Percentiles rank a stretch among this genome's conserved stretches.
Evolutionary conservation across 768 basidiomycete species (phyloP).

Genomic region (Thelephora ganbajun): DNA sequence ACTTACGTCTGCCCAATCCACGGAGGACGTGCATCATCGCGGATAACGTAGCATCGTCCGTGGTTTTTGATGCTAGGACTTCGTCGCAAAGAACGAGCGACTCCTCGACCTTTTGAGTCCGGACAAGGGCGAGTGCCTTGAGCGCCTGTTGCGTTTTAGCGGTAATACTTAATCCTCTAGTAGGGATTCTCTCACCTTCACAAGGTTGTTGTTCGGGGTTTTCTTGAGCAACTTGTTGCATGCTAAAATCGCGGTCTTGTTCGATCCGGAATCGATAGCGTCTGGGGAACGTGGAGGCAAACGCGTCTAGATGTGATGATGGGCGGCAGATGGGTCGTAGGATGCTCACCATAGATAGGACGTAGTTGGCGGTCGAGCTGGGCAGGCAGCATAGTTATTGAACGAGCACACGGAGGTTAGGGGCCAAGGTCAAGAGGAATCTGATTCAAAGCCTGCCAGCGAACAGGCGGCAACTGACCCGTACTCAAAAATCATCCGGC

Average conservation of each 20-base stretch:
- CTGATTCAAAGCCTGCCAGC: background rate
- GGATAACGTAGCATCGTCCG: conserved; percentile 58
- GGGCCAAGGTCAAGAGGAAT: background rate
- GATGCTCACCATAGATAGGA: conserved; percentile 62
- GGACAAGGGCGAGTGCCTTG: conserved; percentile 74
- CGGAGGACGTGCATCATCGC: conserved; percentile 79
- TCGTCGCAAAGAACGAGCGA: conserved; percentile 69
- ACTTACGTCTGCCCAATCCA: conserved; percentile 55
- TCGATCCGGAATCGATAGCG: conserved; percentile 74
- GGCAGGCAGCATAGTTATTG: conserved; percentile 29
- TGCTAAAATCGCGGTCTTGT: conserved; percentile 72
- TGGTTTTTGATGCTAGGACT: conserved; percentile 57
- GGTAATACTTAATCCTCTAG: background rate
- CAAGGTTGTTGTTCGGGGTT: conserved; percentile 55
- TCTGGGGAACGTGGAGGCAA: conserved; percentile 27
- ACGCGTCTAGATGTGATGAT: background rate
- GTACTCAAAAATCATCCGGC: too few relatives aligned
- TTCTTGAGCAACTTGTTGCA: conserved; percentile 87
- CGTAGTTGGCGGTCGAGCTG: conserved; percentile 74
- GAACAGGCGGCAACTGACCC: background rate
- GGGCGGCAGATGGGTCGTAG: background rate
- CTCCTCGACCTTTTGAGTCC: conserved; percentile 78
- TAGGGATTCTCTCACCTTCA: conserved; percentile 36
- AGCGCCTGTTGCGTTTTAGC: conserved; percentile 38
- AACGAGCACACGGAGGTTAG: background rate